phyloP scores from a whole-genome alignment of 192 early-diverging fungal genomes.

The Mycoemilia scoparia region DNA sequence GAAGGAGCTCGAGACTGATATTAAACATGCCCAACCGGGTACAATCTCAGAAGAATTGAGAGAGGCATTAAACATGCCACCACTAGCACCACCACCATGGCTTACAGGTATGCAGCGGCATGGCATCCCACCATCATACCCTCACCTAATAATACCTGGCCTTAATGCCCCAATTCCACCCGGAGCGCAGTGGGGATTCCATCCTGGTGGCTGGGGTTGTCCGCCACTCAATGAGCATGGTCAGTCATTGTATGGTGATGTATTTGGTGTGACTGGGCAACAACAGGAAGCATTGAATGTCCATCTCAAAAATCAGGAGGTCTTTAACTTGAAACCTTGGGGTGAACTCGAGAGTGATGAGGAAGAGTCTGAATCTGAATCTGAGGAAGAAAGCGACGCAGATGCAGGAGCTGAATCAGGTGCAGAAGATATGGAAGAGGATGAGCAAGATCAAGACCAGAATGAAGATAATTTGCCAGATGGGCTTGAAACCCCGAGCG shows the following conservation, averaged over 20 bases:
- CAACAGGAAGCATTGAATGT: too few relatives aligned
- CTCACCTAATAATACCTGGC: slow-evolving; percentile 75
- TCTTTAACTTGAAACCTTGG: slow-evolving; percentile 70
- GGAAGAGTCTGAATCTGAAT: too few relatives aligned
- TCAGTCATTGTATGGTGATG: slow-evolving; percentile 88
- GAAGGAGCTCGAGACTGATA: slow-evolving; percentile 80
- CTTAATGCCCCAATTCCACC: slow-evolving; percentile 91
- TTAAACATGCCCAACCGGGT: slow-evolving; percentile 78
- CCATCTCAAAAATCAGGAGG: too few relatives aligned
- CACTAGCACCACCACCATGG: slow-evolving; percentile 89
- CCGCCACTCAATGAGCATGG: slow-evolving; percentile 74
- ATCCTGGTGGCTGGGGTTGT: slow-evolving; percentile 86
- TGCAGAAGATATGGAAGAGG: slow-evolving; percentile 5
- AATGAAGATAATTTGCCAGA: too few relatives aligned
- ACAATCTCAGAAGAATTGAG: slow-evolving; percentile 67
- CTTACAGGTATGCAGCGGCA: slow-evolving; percentile 96
- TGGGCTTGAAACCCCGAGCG: too few relatives aligned
- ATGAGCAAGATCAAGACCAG: slow-evolving; percentile 37
- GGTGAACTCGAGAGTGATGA: slow-evolving; percentile 74
- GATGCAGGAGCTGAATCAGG: slow-evolving; percentile 46
- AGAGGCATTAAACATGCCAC: slow-evolving; percentile 75
- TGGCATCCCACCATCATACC: slow-evolving; percentile 90
- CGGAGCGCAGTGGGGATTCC: slow-evolving; percentile 97
- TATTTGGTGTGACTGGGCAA: slow-evolving; percentile 64
- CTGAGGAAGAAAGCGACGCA: slow-evolving; percentile 40